phyloP scores from a whole-genome alignment of 1,139 yeast genomes.

The Arxiozyma heterogenica region DNA sequence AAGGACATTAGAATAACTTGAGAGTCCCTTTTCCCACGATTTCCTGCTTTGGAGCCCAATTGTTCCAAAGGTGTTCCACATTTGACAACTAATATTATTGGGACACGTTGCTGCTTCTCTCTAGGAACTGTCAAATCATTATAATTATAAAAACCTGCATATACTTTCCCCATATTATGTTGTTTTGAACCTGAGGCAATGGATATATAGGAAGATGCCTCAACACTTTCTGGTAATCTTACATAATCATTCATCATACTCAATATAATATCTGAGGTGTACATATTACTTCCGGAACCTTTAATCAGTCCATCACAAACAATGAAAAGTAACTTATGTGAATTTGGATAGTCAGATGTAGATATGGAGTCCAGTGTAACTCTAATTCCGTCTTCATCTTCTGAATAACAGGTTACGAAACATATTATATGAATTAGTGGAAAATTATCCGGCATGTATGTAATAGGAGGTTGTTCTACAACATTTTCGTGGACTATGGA shows the following conservation, averaged over 20 bases:
- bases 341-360: slow-evolving; percentile 88
- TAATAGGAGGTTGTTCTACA: slow-evolving; percentile 82
- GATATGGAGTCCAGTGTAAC: slow-evolving; percentile 85
- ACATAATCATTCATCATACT: slow-evolving; percentile 86
- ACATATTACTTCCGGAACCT: slow-evolving; percentile 79
- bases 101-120: slow-evolving; percentile 84
- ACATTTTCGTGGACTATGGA: slow-evolving; percentile 59
- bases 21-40: slow-evolving; percentile 96
- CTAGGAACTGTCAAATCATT: slow-evolving; percentile 62
- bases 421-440: slow-evolving; percentile 74
- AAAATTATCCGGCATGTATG: slow-evolving; percentile 76
- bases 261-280: slow-evolving; percentile 84
- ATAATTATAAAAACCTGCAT: slow-evolving; percentile 83
- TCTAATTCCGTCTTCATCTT: slow-evolving; percentile 79
- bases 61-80: slow-evolving; percentile 90
- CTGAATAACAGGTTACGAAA: slow-evolving; percentile 91
- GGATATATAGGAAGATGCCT: slow-evolving; percentile 80
- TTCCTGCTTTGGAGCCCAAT: slow-evolving; percentile 77
- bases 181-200: slow-evolving; percentile 89
- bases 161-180: slow-evolving; percentile 95
- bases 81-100: slow-evolving; percentile 72
- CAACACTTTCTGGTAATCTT: slow-evolving; percentile 63
- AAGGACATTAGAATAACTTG: slow-evolving; percentile 91
- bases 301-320: slow-evolving; percentile 91
- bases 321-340: slow-evolving; percentile 76